Evolutionary conservation across 805 yeast genomes (phyloP).

Genomic region (Yamadazyma insecticola): DNA sequence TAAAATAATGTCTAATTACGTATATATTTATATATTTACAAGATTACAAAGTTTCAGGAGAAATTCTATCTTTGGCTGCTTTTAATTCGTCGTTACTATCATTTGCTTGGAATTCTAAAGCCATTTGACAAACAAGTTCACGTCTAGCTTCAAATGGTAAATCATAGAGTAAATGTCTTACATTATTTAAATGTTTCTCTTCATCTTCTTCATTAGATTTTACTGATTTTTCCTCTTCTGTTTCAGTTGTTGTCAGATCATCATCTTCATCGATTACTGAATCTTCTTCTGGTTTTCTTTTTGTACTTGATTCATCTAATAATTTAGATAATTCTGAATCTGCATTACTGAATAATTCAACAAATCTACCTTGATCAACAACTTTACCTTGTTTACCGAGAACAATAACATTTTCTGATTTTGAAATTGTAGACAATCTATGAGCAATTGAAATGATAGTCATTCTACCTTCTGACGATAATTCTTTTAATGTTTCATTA

Average conservation of each 20-base stretch:
- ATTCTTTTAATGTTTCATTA: constrained; percentile 36
- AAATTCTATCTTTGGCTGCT: constrained; percentile 4
- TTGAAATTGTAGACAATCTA: constrained; percentile 41
- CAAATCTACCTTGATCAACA: constrained; percentile 37
- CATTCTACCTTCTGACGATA: constrained; percentile 35
- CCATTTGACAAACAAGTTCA: constrained; percentile 24
- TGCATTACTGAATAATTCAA: constrained; percentile 36
- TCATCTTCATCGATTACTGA: constrained; percentile 21
- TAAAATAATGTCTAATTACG: constrained; percentile 2
- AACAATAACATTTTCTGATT: constrained; percentile 40
- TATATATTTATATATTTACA: constrained; percentile 5
- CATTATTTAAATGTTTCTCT: constrained; percentile 15
- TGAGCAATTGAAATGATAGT: constrained; percentile 44
- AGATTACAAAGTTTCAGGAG: constrained; percentile 4
- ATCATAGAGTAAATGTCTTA: constrained; percentile 30
- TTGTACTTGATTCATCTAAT: constrained; percentile 30
- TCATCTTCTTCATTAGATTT: constrained; percentile 12
- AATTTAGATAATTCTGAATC: constrained; percentile 38
- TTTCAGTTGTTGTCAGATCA: not conserved
- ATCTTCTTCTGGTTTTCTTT: constrained; percentile 16
- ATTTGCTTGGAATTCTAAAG: constrained; percentile 11
- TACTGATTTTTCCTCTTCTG: constrained; percentile 13
- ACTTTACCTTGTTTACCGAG: constrained; percentile 39
- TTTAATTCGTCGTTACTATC: constrained; percentile 1
- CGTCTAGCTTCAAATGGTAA: constrained; percentile 28